Percentiles rank a stretch among this genome's conserved stretches.
Evolutionary conservation across 164 flowering plant genomes (phyloP).

Genomic region (Stephania cephalantha): DNA sequence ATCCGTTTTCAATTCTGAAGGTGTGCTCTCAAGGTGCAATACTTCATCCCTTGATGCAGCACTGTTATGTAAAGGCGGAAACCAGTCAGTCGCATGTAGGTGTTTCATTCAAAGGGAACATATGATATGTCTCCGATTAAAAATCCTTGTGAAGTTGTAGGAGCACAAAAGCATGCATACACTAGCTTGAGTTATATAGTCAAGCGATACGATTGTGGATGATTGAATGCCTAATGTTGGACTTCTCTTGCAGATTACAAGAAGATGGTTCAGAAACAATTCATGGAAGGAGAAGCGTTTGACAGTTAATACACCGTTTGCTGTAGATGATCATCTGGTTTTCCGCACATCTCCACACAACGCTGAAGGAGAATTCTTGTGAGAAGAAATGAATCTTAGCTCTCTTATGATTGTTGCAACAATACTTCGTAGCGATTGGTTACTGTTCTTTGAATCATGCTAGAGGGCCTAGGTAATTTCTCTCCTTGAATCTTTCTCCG

Average conservation of each 20-base stretch:
- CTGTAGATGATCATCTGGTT: background rate
- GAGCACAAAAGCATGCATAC: background rate
- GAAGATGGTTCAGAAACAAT: slow-evolving; percentile 55
- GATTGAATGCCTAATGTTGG: background rate
- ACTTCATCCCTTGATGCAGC: background rate
- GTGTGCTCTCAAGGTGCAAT: background rate
- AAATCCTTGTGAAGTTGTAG: background rate
- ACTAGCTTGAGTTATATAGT: background rate
- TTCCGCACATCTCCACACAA: background rate
- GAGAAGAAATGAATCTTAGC: background rate
- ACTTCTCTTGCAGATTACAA: slow-evolving; percentile 40
- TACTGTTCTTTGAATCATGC: background rate
- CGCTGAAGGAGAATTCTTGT: background rate
- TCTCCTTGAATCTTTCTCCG: background rate
- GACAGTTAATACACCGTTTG: slow-evolving; percentile 31
- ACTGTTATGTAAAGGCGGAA: background rate
- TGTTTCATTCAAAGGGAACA: background rate
- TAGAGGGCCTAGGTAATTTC: background rate
- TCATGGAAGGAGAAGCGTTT: slow-evolving; percentile 36
- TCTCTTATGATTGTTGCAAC: slow-evolving; percentile 8
- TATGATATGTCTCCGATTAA: background rate
- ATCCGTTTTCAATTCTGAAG: background rate
- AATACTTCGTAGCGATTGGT: slow-evolving; percentile 1
- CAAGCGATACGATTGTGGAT: background rate
- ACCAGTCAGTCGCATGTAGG: background rate